A percentile compares a stretch with the other conserved stretches of the same genome.
These are phyloP conservation scores for Echites panduratus DNA, from an alignment of 257 asterid species.

Conservation along the genomic window DNA sequence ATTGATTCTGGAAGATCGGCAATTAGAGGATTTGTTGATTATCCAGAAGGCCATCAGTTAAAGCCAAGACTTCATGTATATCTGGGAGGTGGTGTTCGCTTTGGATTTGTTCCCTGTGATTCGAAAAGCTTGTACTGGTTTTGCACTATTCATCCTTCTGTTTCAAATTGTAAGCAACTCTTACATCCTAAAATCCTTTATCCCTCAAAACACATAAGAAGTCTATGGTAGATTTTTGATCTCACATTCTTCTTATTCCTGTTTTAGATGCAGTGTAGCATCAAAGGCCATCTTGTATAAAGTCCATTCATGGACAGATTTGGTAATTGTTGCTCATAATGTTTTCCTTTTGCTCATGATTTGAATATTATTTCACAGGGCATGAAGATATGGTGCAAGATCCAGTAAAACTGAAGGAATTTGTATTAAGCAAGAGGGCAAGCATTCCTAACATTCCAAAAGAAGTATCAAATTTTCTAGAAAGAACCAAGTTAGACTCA, in stretches of 20 bases:
- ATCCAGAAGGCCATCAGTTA: constrained; percentile 55
- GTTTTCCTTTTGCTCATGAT: too few relatives aligned
- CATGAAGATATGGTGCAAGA: constrained; percentile 10
- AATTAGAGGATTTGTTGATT: constrained; percentile 59
- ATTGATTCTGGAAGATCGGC: constrained; percentile 50
- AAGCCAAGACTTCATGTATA: constrained; percentile 37
- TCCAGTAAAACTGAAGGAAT: constrained; percentile 61
- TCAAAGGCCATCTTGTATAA: not conserved
- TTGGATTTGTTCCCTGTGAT: constrained; percentile 56
- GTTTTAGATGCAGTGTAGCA: not conserved
- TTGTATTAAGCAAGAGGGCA: constrained; percentile 39
- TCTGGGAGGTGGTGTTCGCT: constrained; percentile 66
- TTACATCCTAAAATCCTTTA: not conserved
- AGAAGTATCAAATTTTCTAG: constrained; percentile 30
- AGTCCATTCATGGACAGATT: not conserved
- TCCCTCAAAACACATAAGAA: not conserved
- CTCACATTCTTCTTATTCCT: not conserved
- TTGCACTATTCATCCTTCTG: constrained; percentile 48
- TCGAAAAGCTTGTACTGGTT: constrained; percentile 66
- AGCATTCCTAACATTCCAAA: constrained; percentile 30
- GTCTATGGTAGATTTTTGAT: not conserved
- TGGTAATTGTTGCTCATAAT: too few relatives aligned
- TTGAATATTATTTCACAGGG: not conserved
- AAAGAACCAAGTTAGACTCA: constrained; percentile 37
- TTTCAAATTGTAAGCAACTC: constrained; percentile 42